Evolutionary conservation across 352 stramenopile species (phyloP).

Genomic region (Phytophthora rubi): DNA sequence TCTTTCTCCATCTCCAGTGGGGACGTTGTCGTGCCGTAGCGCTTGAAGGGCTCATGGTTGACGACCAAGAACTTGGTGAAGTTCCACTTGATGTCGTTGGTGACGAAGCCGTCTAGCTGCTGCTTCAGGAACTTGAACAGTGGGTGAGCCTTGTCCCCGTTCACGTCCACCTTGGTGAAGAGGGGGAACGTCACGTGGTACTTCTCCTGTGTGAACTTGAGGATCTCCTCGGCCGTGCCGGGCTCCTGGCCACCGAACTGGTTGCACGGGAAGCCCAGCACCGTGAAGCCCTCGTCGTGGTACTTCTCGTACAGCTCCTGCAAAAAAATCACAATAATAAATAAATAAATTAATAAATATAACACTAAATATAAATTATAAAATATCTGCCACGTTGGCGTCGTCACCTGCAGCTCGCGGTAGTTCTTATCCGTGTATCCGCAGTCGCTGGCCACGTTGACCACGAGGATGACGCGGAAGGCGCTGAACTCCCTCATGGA

Average conservation of each 20-base stretch:
- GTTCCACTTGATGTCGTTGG: conserved; percentile 89
- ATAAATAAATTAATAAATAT: neutral
- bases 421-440: conserved; percentile 89
- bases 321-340: neutral
- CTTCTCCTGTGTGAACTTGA: conserved; percentile 74
- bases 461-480: conserved; percentile 74
- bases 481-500: conserved; percentile 57
- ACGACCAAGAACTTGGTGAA: conserved; percentile 90
- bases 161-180: conserved; percentile 94
- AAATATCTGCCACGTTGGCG: neutral
- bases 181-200: conserved; percentile 87
- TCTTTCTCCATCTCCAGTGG: conserved; percentile 69
- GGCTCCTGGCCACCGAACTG: conserved; percentile 95
- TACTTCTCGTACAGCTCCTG: conserved; percentile 83
- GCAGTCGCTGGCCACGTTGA: conserved; percentile 84
- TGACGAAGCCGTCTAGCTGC: conserved; percentile 65
- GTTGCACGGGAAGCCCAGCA: conserved; percentile 96
- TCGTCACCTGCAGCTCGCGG: conserved; percentile 63
- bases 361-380: neutral
- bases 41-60: conserved; percentile 70
- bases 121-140: conserved; percentile 94
- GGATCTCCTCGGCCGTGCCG: conserved; percentile 66
- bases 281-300: conserved; percentile 73
- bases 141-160: conserved; percentile 83
- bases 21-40: conserved; percentile 74